A percentile compares a stretch with the other conserved stretches of the same genome.
These are phyloP conservation scores for Ceratobasidium theobromae DNA, from an alignment of 1,284 basidiomycete species.

Conservation along the genomic window DNA sequence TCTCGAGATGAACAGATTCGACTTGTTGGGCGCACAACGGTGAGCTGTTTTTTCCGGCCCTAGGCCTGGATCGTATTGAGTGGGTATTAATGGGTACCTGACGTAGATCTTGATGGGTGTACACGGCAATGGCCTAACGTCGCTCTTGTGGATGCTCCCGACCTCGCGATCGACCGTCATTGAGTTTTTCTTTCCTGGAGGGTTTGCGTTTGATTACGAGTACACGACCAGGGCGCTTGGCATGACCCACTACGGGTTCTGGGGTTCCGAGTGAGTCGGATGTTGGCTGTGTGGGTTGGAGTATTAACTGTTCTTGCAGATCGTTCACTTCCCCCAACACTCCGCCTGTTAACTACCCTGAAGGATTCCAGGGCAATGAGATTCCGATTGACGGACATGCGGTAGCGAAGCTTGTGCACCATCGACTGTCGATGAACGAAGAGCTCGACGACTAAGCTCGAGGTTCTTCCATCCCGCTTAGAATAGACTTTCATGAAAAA, in stretches of 20 bases:
- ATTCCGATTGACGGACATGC: slow-evolving; percentile 44
- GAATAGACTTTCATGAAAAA: no score
- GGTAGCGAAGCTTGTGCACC: slow-evolving; percentile 34
- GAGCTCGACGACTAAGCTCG: slow-evolving; percentile 23
- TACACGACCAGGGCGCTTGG: slow-evolving; percentile 71
- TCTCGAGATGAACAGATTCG: slow-evolving; percentile 74
- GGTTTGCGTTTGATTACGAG: slow-evolving; percentile 81
- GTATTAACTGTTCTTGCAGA: neutral
- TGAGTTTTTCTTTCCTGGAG: slow-evolving; percentile 76
- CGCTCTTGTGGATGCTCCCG: slow-evolving; percentile 74
- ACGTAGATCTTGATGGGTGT: slow-evolving; percentile 71
- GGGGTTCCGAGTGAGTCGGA: slow-evolving; percentile 70
- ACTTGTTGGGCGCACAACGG: slow-evolving; percentile 77
- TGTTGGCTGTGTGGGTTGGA: no score
- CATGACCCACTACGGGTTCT: slow-evolving; percentile 73
- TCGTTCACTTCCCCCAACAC: slow-evolving; percentile 30
- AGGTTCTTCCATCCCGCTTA: neutral
- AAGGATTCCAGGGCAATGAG: slow-evolving; percentile 50
- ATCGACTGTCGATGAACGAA: slow-evolving; percentile 27
- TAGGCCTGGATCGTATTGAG: no score
- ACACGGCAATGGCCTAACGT: slow-evolving; percentile 79
- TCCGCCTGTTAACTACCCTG: slow-evolving; percentile 42
- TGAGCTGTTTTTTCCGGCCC: no score
- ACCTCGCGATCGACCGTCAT: slow-evolving; percentile 68
- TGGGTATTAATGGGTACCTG: neutral